Base-by-base conservation (phyloP, 108 stramenopile species). In the Schizochytrium sp. region DNA sequence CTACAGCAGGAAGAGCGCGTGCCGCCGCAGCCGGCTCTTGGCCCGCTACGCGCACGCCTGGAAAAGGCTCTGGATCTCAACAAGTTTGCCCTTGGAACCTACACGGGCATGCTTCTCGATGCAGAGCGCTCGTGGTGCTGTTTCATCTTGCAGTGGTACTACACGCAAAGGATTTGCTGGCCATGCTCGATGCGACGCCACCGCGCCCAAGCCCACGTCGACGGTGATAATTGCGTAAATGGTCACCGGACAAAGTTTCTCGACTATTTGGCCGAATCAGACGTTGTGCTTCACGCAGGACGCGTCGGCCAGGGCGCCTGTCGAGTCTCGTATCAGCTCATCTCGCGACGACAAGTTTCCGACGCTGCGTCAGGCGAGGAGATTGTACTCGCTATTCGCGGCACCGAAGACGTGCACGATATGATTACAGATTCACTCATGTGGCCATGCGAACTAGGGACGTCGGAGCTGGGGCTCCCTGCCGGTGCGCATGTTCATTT, bases 11-110 rank as follows among this genome's bases (percentile, higher is more conserved):
- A 69, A 23, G 63, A 28, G 8, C 63, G 63, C 25, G 63, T 69
- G 14, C 63, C 63, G 41, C 63, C 63, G 12, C 63, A 69, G 63
- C 63, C 63, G 25, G 63, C 14, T 23, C 63, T 69, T 18, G 63
- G 63, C 8, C 63, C 76, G 51, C 76, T 83, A 16, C 48, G 48
- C 19, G 63, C 14, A 5, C 8, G 25, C 25, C 63, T 69, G 21
- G 63, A 69, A 69, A 83, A 83, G 76, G 76, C 76, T 43, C 48
- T 83, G 10, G 76, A 83, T 45, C 45, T 83, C 23, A 83, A 83
- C 51, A 47, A 28, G 76, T 83, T 53, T 23, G 76, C 76, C 10
- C 19, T 83, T 25, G 76, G 23, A 55, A 45, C n/a, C 6, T 83
- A 83, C 76, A 83, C 76, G 45, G 76, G 76, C 48, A 53, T 47